Base-by-base conservation (phyloP, 768 basidiomycete species). In the Lactifluus subvellereus region DNA sequence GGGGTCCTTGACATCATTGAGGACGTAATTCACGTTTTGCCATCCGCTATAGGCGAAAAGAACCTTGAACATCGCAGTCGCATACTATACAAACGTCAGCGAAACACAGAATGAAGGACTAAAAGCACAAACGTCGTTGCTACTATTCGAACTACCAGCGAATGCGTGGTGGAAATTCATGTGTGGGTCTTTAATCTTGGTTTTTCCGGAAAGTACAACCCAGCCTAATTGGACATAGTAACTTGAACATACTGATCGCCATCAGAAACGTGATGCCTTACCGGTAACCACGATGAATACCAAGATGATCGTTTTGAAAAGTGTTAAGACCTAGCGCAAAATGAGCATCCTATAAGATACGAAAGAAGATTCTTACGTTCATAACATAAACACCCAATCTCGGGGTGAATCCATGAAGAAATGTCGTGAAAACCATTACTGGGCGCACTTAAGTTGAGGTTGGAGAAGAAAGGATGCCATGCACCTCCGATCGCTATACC, bases 1-100 rank as follows among this genome's bases (percentile, higher is more conserved):
- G 0, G 84, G 84, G 66, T 84, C 74, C 64, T 79, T 80, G 57
- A 86, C 82, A 9, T 85, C 82, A 71, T 84, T 84, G 60, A 85
- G 71, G 6, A 85, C 84, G 57, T 82, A 82, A 67, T 84, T 84
- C 30, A 81, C 79, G 50, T 79, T 80, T 2, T 80, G 80, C 83
- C 84, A 84, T 6, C 83, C 83, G 1, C 70, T 47, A 60, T 78
- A 81, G 2, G 78, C 69, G 58, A 76, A 74, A 20, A 85, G 72
- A 27, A 85, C 81, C 63, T 85, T 84, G 77, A 82, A 83, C 0
- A 78, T 83, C 2, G 82, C 84, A 0, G 83, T 82, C 0, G 82
- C 84, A 59, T 84, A 86, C 83, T 84, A 56, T n/a, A 20, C 6
- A 42, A 13, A 33, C 2, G 16, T 52, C 18, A 59, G 35, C 11